These are phyloP conservation scores for Phylloporus sp. DNA, from an alignment of 768 basidiomycete species.

Conservation along the genomic window DNA sequence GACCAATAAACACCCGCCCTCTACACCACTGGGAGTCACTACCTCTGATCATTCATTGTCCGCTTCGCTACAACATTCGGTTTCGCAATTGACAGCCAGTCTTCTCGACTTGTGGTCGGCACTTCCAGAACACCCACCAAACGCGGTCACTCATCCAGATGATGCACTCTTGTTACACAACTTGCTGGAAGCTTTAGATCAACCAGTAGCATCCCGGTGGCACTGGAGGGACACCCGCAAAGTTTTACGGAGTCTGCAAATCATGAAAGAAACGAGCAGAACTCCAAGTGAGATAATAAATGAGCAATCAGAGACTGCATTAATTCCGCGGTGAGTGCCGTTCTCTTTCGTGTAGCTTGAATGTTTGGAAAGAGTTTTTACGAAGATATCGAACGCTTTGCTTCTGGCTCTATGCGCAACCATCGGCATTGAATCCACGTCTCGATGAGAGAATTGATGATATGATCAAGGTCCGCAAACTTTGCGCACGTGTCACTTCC, in stretches of 20 bases:
- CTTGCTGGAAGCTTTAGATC: slow-evolving; percentile 69
- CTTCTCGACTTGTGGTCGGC: slow-evolving; percentile 48
- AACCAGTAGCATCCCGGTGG: slow-evolving; percentile 74
- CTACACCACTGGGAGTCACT: slow-evolving; percentile 1
- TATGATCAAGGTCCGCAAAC: slow-evolving; percentile 71
- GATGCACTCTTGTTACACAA: slow-evolving; percentile 60
- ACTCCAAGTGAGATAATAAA: slow-evolving; percentile 63
- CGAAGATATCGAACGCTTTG: slow-evolving; percentile 78
- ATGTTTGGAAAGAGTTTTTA: not conserved
- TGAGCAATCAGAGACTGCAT: slow-evolving; percentile 49
- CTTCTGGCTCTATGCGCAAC: slow-evolving; percentile 87
- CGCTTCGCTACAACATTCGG: slow-evolving; percentile 36
- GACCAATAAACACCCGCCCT: slow-evolving; percentile 24
- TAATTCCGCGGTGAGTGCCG: slow-evolving; percentile 49
- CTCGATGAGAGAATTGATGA: slow-evolving; percentile 79
- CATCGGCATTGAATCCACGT: slow-evolving; percentile 56
- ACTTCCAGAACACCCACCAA: slow-evolving; percentile 59
- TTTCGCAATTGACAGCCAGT: slow-evolving; percentile 45
- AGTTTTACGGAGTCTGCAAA: slow-evolving; percentile 71
- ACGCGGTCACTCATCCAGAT: slow-evolving; percentile 51
- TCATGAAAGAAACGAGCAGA: slow-evolving; percentile 68
- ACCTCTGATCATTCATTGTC: slow-evolving; percentile 23
- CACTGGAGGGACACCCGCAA: slow-evolving; percentile 96
- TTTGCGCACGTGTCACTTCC: not conserved
- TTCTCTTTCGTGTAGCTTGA: not conserved